phyloP scores from a whole-genome alignment of 345 rosid species.

The Citrus maxima region DNA sequence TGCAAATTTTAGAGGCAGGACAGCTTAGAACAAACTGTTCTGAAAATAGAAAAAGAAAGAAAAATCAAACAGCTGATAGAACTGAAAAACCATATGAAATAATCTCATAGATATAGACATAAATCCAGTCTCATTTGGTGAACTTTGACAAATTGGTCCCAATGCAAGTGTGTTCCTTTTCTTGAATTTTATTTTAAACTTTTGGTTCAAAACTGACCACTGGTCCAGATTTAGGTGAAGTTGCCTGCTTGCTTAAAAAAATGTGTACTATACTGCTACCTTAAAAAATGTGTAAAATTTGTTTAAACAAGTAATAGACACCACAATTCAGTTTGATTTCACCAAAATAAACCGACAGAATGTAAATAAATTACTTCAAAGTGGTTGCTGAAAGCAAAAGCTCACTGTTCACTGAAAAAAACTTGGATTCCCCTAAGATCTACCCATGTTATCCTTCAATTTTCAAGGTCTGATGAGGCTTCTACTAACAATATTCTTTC shows the following conservation, averaged over 20 bases:
- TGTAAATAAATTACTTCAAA: background rate
- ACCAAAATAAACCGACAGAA: background rate
- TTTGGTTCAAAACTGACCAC: background rate
- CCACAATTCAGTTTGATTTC: background rate
- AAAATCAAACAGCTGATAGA: background rate
- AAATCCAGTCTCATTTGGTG: background rate
- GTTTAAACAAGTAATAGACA: background rate
- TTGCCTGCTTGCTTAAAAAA: no score
- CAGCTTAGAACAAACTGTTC: background rate
- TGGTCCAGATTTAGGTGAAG: background rate
- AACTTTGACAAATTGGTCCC: background rate
- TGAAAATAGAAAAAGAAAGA: background rate
- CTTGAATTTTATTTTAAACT: background rate
- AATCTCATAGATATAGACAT: background rate
- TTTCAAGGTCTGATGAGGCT: background rate
- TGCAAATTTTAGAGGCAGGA: conserved; percentile 1
- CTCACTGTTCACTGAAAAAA: background rate
- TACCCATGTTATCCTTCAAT: background rate
- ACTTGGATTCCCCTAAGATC: background rate
- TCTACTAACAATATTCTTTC: background rate
- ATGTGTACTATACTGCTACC: background rate
- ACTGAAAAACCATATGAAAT: background rate
- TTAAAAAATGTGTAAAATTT: background rate
- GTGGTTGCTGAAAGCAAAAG: background rate
- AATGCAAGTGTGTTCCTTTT: background rate